A percentile compares a stretch with the other conserved stretches of the same genome.
These are phyloP conservation scores for Leersia perrieri DNA, from an alignment of 176 grass and related monocot genomes.

Conservation along the genomic window DNA sequence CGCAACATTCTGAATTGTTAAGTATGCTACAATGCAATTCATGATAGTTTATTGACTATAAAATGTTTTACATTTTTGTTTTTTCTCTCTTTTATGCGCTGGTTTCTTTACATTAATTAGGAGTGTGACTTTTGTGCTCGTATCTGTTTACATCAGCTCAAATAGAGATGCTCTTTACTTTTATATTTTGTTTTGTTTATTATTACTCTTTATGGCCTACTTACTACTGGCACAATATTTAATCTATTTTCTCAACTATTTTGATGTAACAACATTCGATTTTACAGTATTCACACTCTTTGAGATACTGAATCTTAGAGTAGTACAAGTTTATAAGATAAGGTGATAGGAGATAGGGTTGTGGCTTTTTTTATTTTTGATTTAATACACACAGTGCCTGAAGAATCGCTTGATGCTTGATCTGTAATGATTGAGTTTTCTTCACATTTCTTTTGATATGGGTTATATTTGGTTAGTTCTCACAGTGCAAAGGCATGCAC, in stretches of 20 bases:
- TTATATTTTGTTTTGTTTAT: not conserved
- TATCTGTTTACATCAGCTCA: not conserved
- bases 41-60: too few species aligned
- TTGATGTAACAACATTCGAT: not conserved
- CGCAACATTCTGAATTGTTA: too few species aligned
- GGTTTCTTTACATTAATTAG: too few species aligned
- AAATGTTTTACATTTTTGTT: too few species aligned
- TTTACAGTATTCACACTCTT: not conserved
- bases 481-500: not conserved
- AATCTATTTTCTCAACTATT: not conserved
- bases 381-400: too few species aligned
- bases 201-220: not conserved
- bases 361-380: not conserved
- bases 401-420: not conserved
- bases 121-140: not conserved
- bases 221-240: not conserved
- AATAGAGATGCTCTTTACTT: not conserved
- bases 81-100: too few species aligned
- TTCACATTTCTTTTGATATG: not conserved
- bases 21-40: too few species aligned
- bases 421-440: not conserved
- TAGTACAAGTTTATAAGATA: not conserved
- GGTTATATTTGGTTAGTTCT: not conserved
- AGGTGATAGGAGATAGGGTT: not conserved
- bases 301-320: not conserved